Evolutionary conservation across 148 eudicot genomes (phyloP).

Genomic region (Talinum fruticosum): DNA sequence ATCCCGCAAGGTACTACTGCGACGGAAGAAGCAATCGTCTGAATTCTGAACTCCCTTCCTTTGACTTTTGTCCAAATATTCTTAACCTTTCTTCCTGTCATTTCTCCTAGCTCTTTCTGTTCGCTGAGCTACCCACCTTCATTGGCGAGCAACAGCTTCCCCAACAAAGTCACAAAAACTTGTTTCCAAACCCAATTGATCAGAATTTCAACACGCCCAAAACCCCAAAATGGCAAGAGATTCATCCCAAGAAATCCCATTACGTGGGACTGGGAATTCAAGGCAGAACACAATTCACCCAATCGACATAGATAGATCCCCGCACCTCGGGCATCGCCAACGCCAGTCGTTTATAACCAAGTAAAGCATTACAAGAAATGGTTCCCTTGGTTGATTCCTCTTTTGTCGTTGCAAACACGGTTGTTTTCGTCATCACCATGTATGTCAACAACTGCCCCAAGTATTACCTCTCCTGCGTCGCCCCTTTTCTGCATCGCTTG

Average conservation of each 20-base stretch:
- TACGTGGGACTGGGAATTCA: constrained; percentile 16
- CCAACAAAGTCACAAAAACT: not conserved
- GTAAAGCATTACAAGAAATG: constrained; percentile 51
- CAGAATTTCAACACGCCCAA: not conserved
- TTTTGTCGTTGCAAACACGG: constrained; percentile 54
- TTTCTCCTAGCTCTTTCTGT: not conserved
- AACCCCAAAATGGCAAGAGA: constrained; percentile 11
- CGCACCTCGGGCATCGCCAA: not conserved
- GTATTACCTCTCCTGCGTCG: constrained; percentile 51
- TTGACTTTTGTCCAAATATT: not conserved
- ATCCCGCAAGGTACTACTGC: not conserved
- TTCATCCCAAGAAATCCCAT: constrained; percentile 29
- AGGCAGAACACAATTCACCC: constrained; percentile 19
- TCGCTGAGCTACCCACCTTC: not conserved
- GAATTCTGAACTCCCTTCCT: not conserved
- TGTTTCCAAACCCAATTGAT: not conserved
- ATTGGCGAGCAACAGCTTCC: not conserved
- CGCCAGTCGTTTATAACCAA: constrained; percentile 6
- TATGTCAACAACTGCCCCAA: constrained; percentile 77
- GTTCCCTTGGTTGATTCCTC: constrained; percentile 64
- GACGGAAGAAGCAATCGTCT: not conserved
- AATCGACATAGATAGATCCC: constrained; percentile 10
- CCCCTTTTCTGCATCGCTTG: constrained; percentile 54
- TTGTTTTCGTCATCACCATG: constrained; percentile 61
- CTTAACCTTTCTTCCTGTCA: not conserved